Conservation (phyloP, 305 asterid species). For the Nicotiana rustica region DNA sequence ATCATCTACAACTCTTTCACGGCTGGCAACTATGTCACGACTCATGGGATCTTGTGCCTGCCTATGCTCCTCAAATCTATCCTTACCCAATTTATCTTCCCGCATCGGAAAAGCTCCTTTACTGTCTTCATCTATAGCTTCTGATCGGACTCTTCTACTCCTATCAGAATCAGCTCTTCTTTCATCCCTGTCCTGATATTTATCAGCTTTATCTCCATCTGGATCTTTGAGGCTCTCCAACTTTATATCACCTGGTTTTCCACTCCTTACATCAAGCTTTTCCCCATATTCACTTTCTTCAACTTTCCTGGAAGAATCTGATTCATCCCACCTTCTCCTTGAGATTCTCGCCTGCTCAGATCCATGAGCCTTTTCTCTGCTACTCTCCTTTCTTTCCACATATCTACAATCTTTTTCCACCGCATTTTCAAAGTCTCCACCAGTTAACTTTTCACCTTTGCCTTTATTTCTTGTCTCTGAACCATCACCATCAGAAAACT, state of each 20-base stretch:
- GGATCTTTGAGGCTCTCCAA: constrained; percentile 56
- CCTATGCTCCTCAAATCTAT: constrained; percentile 61
- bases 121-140: constrained; percentile 36
- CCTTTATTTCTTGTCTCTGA: constrained; percentile 41
- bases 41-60: constrained; percentile 48
- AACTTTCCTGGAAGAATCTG: too few species aligned
- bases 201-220: constrained; percentile 50
- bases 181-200: constrained; percentile 64
- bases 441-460: constrained; percentile 56
- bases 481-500: constrained; percentile 56
- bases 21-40: constrained; percentile 53
- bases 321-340: too few species aligned
- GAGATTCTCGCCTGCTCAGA: background rate
- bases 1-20: constrained; percentile 64
- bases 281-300: constrained; percentile 38
- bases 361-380: constrained; percentile 61
- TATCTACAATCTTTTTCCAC: constrained; percentile 54
- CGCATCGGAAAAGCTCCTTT: background rate
- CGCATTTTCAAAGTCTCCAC: constrained; percentile 42
- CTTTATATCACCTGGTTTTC: constrained; percentile 54
- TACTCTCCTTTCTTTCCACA: constrained; percentile 62
- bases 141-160: constrained; percentile 23
- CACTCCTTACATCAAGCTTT: constrained; percentile 54
- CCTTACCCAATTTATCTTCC: constrained; percentile 37
- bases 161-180: constrained; percentile 59